phyloP scores from a whole-genome alignment of 495 filamentous ascomycete genomes.

The Elasticomyces elasticus region DNA sequence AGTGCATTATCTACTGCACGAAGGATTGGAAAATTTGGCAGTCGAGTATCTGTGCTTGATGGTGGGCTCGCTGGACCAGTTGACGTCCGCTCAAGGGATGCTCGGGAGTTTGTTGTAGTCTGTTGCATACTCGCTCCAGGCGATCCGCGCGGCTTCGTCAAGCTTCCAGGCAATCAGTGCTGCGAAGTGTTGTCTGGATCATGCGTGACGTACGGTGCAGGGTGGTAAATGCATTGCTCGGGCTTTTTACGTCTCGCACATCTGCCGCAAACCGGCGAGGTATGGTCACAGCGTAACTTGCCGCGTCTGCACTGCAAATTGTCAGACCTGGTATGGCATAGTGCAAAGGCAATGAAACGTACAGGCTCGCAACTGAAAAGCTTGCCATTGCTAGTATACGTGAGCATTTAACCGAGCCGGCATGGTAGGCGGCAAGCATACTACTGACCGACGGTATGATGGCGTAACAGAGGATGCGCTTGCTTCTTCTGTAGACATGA shows the following conservation, averaged over 20 bases:
- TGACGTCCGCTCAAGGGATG: not conserved
- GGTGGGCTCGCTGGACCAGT: conserved; percentile 3
- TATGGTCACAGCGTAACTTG: conserved; percentile 21
- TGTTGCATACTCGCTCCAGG: not conserved
- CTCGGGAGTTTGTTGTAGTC: not conserved
- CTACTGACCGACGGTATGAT: conserved; percentile 7
- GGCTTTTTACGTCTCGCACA: conserved; percentile 19
- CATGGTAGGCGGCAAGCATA: not conserved
- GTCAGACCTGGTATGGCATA: not conserved
- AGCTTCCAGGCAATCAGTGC: not conserved
- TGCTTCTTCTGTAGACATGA: conserved; percentile 1
- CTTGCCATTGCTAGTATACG: conserved; percentile 14
- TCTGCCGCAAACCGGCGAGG: conserved; percentile 16
- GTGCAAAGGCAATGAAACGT: not conserved
- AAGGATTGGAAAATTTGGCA: not conserved
- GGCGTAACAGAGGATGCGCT: conserved; percentile 9
- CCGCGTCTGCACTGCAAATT: conserved; percentile 15
- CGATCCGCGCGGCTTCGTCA: conserved; percentile 16
- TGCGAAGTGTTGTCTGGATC: not conserved
- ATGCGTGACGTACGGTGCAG: conserved; percentile 6
- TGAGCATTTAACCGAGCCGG: not conserved
- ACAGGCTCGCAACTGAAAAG: conserved; percentile 21
- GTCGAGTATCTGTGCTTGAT: not conserved
- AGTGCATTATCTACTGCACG: not conserved
- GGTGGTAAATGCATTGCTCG: conserved; percentile 22